A percentile compares a stretch with the other conserved stretches of the same genome.
Conservation (phyloP, 1,139 yeast species). For the Zygosaccharomyces pseudobailii region DNA sequence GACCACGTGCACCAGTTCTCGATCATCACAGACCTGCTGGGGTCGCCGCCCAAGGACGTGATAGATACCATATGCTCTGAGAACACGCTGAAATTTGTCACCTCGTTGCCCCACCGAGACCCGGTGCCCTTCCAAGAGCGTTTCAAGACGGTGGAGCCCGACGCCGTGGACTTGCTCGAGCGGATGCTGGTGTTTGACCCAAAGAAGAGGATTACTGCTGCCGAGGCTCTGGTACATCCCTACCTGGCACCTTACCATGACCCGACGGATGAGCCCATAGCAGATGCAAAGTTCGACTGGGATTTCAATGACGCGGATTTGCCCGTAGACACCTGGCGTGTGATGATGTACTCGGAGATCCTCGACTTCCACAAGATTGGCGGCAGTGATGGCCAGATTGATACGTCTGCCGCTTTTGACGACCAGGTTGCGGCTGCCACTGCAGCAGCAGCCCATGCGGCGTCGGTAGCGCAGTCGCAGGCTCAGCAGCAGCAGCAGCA, state of each 20-base stretch:
- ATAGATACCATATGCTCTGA: slow-evolving; percentile 95
- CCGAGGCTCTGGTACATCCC: slow-evolving; percentile 82
- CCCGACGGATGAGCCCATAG: slow-evolving; percentile 94
- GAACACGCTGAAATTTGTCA: slow-evolving; percentile 89
- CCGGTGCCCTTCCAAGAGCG: slow-evolving; percentile 83
- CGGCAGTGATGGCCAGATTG: slow-evolving; percentile 32
- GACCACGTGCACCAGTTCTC: slow-evolving; percentile 98
- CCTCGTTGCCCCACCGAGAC: slow-evolving; percentile 86
- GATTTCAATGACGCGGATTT: slow-evolving; percentile 95
- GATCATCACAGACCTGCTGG: slow-evolving; percentile 90
- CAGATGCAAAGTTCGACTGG: slow-evolving; percentile 94
- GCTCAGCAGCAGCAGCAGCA: slow-evolving; percentile 15
- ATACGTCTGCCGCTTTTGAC: slow-evolving; percentile 33
- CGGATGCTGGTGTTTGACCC: slow-evolving; percentile 95
- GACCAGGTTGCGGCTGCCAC: slow-evolving; percentile 37
- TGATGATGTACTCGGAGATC: slow-evolving; percentile 97
- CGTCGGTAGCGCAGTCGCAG: slow-evolving; percentile 31
- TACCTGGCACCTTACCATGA: slow-evolving; percentile 97
- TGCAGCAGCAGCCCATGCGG: slow-evolving; percentile 33
- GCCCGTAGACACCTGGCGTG: slow-evolving; percentile 98
- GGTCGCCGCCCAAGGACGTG: slow-evolving; percentile 95
- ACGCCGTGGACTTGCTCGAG: slow-evolving; percentile 82
- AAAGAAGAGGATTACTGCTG: slow-evolving; percentile 87
- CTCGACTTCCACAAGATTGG: slow-evolving; percentile 74
- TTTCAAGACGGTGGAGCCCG: slow-evolving; percentile 83